These are phyloP conservation scores for Pochonia chlamydosporia DNA, from an alignment of 2,329 filamentous ascomycete genomes.

Conservation along the genomic window DNA sequence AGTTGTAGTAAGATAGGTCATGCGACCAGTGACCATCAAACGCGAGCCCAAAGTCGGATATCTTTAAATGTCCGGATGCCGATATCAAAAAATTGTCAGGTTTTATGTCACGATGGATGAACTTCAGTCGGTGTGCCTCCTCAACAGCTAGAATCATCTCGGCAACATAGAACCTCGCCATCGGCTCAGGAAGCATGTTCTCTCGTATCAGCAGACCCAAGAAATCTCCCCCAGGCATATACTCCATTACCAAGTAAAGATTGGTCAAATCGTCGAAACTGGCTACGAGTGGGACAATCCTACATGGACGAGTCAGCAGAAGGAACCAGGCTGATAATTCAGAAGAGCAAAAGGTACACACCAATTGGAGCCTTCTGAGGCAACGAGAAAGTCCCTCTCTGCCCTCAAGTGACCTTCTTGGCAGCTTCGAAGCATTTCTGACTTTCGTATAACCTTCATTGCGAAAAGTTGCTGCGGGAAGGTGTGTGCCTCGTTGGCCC, in stretches of 20 bases:
- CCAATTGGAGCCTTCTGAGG: slow-evolving; percentile 82
- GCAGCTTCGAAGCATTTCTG: slow-evolving; percentile 81
- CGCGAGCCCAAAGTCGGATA: slow-evolving; percentile 91
- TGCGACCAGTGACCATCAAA: slow-evolving; percentile 96
- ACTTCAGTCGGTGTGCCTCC: slow-evolving; percentile 79
- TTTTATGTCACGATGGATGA: slow-evolving; percentile 95
- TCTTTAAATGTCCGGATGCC: slow-evolving; percentile 83
- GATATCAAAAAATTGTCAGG: slow-evolving; percentile 96
- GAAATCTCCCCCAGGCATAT: slow-evolving; percentile 96
- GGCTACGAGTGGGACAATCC: slow-evolving; percentile 79
- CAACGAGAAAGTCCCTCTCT: slow-evolving; percentile 86
- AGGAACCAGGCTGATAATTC: neutral
- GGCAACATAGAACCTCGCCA: slow-evolving; percentile 81
- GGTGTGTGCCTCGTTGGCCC: slow-evolving; percentile 22
- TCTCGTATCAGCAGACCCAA: slow-evolving; percentile 80
- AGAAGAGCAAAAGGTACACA: slow-evolving; percentile 23
- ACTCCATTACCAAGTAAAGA: slow-evolving; percentile 95
- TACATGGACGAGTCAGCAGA: slow-evolving; percentile 20
- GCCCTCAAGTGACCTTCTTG: slow-evolving; percentile 91
- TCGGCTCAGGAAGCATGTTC: slow-evolving; percentile 71
- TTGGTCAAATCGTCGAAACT: slow-evolving; percentile 84
- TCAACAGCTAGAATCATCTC: slow-evolving; percentile 96
- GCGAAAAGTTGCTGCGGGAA: slow-evolving; percentile 62
- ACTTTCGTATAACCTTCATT: slow-evolving; percentile 96
- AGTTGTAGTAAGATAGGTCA: slow-evolving; percentile 79